Evolutionary conservation across 192 early-diverging fungal genomes (phyloP), one percentile per base, ranked within the genome.

Genomic region (Cladochytrium replicatum): DNA sequence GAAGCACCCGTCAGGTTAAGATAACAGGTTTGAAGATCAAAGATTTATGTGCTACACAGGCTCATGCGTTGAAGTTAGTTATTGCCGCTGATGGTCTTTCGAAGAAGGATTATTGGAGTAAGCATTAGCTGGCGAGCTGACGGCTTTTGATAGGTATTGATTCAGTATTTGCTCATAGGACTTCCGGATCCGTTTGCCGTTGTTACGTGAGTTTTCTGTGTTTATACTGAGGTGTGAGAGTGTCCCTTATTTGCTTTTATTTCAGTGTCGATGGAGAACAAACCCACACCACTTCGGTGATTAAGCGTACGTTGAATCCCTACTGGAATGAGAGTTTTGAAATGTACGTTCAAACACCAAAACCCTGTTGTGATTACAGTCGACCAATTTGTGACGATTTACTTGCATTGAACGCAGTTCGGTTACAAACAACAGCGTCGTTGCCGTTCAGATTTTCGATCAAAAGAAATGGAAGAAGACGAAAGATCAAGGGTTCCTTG

Each of bases 381-480:
- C n/a, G n/a, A n/a, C n/a, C n/a, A n/a, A n/a, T n/a, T n/a, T n/a
- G n/a, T n/a, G n/a, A n/a, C n/a, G n/a, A n/a, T n/a, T n/a, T n/a
- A n/a, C n/a, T n/a, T n/a, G n/a, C n/a, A n/a, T n/a, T n/a, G n/a
- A n/a, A n/a, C 26, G 23, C 56, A 86, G 84, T 22, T 71, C 75
- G 61, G 83, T 85, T 13, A 77, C 71, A 23, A 83, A 82, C 60
- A 67, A 56, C 46, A 87, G 84, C 55, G 79, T 89, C 11, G 71
- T 97, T 46, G 85, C 91, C 2, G 83, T 93, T 47, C 94, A 97
- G 71, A 83, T 97, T 27, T 97, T 97, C 77, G 94, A 97, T 70
- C 92, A 97, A 70, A 82, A 85, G 60, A 93, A 93, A 57, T 97
- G 89, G 64, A 92, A 93, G 62, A 90, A 76, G 44, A 50, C 52